A percentile compares a stretch with the other conserved stretches of the same genome.
Conservation (phyloP, 805 yeast genomes). For the Ogataea trehaloabstinens region DNA sequence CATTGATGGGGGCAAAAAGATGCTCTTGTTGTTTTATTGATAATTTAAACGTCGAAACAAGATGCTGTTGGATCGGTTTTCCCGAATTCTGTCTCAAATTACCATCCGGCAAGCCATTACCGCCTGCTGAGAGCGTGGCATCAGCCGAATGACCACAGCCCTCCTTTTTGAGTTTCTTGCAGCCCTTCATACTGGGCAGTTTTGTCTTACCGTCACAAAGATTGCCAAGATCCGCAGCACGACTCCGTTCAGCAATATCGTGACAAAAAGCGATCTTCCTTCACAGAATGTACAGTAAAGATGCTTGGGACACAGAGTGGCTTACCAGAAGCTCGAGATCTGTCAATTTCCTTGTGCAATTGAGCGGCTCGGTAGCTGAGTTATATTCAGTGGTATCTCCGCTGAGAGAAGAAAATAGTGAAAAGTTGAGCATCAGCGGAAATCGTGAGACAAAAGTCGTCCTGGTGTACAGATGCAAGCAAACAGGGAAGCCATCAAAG, state of each 20-base stretch:
- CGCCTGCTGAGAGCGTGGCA: neutral
- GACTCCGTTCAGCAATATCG: too few relatives aligned
- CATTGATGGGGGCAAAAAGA: neutral
- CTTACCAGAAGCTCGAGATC: neutral
- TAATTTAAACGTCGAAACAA: constrained; percentile 11
- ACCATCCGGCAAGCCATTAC: neutral
- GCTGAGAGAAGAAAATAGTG: neutral
- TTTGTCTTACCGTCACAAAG: too few relatives aligned
- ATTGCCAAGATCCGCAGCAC: neutral
- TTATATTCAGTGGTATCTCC: neutral
- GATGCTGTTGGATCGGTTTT: constrained; percentile 1
- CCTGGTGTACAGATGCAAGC: neutral
- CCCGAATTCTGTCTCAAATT: neutral
- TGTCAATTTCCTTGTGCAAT: neutral
- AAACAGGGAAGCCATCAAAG: too few relatives aligned
- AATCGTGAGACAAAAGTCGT: neutral
- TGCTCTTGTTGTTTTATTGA: constrained; percentile 13
- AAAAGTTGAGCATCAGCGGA: neutral
- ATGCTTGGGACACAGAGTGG: too few relatives aligned
- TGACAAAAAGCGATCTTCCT: too few relatives aligned
- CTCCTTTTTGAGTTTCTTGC: constrained; percentile 7
- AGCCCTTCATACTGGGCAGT: constrained; percentile 4
- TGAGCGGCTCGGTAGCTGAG: neutral
- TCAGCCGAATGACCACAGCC: neutral
- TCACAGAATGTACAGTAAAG: too few relatives aligned